A percentile compares a stretch with the other conserved stretches of the same genome.
Conservation (phyloP, 345 rosid genomes). For the Gossypium thurberi region DNA sequence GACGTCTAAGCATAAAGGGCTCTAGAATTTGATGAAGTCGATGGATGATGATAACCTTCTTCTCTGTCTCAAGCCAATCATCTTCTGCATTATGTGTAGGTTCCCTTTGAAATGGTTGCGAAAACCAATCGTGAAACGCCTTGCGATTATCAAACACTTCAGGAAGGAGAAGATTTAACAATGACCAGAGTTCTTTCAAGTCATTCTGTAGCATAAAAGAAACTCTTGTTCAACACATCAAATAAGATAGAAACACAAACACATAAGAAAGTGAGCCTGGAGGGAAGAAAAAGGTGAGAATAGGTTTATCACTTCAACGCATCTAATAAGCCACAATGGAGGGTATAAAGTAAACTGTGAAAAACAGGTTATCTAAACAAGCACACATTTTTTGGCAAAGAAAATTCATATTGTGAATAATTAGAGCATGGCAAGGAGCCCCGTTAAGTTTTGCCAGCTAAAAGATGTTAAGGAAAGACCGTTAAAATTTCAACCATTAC, state of each 20-base stretch:
- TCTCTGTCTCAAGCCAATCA: slow-evolving; percentile 99
- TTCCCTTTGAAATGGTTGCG: slow-evolving; percentile 97
- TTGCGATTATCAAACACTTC: slow-evolving; percentile 98
- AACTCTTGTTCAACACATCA: neutral
- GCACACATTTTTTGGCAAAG: neutral
- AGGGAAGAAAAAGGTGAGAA: neutral
- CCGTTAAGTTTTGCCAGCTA: neutral
- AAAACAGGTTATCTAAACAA: neutral
- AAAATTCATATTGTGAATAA: neutral
- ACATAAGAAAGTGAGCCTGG: neutral
- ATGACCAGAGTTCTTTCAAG: slow-evolving; percentile 99
- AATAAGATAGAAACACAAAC: neutral
- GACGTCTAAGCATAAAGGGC: slow-evolving; percentile 99
- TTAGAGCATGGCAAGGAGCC: neutral
- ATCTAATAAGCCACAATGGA: neutral
- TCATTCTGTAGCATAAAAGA: slow-evolving; percentile 64
- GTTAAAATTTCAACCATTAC: neutral
- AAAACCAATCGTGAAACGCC: slow-evolving; percentile 99
- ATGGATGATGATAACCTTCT: slow-evolving; percentile 96
- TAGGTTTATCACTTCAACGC: neutral
- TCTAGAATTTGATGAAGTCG: slow-evolving; percentile 99
- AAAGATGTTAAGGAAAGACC: neutral
- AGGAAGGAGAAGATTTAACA: slow-evolving; percentile 93
- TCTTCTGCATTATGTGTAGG: slow-evolving; percentile 82
- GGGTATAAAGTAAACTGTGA: neutral